phyloP scores from a whole-genome alignment of 2,329 filamentous ascomycete genomes.

The Chalaropsis ovoidea region DNA sequence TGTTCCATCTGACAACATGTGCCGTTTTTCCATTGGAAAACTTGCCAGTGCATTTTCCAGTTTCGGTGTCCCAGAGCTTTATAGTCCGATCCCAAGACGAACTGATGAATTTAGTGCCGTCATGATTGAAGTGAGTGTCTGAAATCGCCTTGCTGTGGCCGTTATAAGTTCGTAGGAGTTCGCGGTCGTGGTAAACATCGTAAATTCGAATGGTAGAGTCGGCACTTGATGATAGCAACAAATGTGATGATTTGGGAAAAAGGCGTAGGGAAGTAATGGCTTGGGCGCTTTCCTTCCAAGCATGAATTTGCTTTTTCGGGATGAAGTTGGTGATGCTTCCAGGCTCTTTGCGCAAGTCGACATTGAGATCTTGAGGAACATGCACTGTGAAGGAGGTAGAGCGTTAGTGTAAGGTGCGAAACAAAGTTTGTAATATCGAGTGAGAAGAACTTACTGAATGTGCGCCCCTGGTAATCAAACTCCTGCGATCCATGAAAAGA shows the following conservation, averaged over 20 bases:
- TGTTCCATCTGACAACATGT: conserved; percentile 91
- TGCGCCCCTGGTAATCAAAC: conserved; percentile 88
- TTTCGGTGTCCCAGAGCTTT: conserved; percentile 98
- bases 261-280: conserved; percentile 83
- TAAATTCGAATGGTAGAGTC: conserved; percentile 88
- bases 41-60: conserved; percentile 72
- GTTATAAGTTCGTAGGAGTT: conserved; percentile 80
- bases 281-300: conserved; percentile 75
- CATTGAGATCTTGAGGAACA: conserved; percentile 77
- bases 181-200: conserved; percentile 83
- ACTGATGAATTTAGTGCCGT: conserved; percentile 77
- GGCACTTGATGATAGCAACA: conserved; percentile 80
- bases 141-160: conserved; percentile 86
- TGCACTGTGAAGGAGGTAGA: conserved; percentile 50
- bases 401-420: background rate
- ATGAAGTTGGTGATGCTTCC: conserved; percentile 81
- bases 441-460: conserved; percentile 49
- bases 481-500: conserved; percentile 75
- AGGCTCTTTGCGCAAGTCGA: conserved; percentile 71
- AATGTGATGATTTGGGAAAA: conserved; percentile 77
- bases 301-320: conserved; percentile 86
- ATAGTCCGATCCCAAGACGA: conserved; percentile 91
- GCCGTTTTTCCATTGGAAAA: conserved; percentile 93
- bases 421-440: background rate
- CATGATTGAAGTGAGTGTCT: conserved; percentile 75